Base-by-base conservation (phyloP, 2,329 filamentous ascomycete species). In the Botrytis galanthina region DNA sequence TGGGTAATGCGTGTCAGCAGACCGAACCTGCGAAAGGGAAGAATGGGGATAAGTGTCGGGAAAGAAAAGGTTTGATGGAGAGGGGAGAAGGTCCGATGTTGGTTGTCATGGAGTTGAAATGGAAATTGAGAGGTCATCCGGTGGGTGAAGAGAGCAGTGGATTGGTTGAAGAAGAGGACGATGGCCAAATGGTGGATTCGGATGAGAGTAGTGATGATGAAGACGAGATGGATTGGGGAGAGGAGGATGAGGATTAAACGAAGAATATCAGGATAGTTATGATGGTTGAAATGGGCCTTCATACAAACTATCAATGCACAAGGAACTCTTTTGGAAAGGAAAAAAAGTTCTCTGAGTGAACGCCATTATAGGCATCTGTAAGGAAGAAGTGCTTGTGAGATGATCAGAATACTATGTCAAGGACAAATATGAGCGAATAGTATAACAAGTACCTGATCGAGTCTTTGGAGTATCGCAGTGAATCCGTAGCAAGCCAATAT, bases 11-110 rank as follows among this genome's bases (percentile, higher is more conserved):
- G 1, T 48, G 59, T 29, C 37, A 5, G 39, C 22, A 7, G 5
- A 39, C 7, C 2, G 32, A 12, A 20, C 20, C 64, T 18, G 66
- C 37, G 32, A n/a, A 44, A 35, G 37, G 54, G 9, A 44, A 32
- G 14, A 35, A 42, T 22, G 54, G 29, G 46, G 61, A 68, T 42
- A 68, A 59, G 39, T 72, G 48, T 46, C 51, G 22, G 16, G 61
- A 68, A 39, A 72, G 48, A n/a, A 48, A 32, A n/a, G 14, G 18
- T 1, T 59, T 72, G 62, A 60, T 35, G 18, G 37, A 35, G 16
- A 46, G 35, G 1, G 48, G n/a, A 9, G 29, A 68, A 39, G 70
- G 70, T 8, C 70, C 70, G 2, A 48, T 72, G 61, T 46, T 72
- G n/a, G 42, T 68, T 22, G 70, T 72, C 5, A 68, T 46, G 62